These are phyloP conservation scores for Phytophthora pseudosyringae DNA, from an alignment of 352 stramenopile genomes.

Conservation along the genomic window DNA sequence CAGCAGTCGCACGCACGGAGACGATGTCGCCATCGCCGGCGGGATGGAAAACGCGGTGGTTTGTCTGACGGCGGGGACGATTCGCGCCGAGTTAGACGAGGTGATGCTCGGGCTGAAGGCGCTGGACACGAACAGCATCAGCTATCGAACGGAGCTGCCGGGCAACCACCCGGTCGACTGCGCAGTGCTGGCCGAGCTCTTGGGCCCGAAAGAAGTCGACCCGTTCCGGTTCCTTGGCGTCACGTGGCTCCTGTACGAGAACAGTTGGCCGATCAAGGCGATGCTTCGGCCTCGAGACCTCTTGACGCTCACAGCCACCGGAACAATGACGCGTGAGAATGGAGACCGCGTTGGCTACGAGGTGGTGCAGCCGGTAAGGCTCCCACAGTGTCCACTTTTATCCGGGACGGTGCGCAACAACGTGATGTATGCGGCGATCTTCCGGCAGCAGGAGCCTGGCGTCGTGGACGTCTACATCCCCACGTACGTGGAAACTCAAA, in stretches of 20 bases:
- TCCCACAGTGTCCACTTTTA: slow-evolving; percentile 21
- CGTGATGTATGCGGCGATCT: slow-evolving; percentile 34
- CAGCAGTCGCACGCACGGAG: not conserved
- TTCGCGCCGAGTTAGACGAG: slow-evolving; percentile 32
- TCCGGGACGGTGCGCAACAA: slow-evolving; percentile 25
- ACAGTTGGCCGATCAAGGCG: slow-evolving; percentile 29
- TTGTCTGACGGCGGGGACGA: slow-evolving; percentile 26
- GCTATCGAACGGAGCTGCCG: slow-evolving; percentile 27
- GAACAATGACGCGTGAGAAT: slow-evolving; percentile 33
- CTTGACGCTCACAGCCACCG: slow-evolving; percentile 37
- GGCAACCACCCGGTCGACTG: slow-evolving; percentile 17
- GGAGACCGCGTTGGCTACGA: slow-evolving; percentile 57
- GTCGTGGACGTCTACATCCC: slow-evolving; percentile 30
- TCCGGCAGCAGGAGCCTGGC: slow-evolving; percentile 28
- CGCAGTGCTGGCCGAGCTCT: slow-evolving; percentile 32
- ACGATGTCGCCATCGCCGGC: slow-evolving; percentile 5
- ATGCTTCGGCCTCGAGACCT: slow-evolving; percentile 44
- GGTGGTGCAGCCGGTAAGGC: slow-evolving; percentile 47
- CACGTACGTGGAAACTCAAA: slow-evolving; percentile 25
- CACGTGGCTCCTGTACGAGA: slow-evolving; percentile 39
- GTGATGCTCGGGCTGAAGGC: slow-evolving; percentile 35
- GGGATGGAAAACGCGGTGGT: slow-evolving; percentile 25
- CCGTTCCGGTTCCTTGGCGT: slow-evolving; percentile 46
- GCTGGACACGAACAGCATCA: slow-evolving; percentile 18
- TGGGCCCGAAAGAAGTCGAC: slow-evolving; percentile 33